Conservation (phyloP, 345 rosid species). For the Lepidium africanum region DNA sequence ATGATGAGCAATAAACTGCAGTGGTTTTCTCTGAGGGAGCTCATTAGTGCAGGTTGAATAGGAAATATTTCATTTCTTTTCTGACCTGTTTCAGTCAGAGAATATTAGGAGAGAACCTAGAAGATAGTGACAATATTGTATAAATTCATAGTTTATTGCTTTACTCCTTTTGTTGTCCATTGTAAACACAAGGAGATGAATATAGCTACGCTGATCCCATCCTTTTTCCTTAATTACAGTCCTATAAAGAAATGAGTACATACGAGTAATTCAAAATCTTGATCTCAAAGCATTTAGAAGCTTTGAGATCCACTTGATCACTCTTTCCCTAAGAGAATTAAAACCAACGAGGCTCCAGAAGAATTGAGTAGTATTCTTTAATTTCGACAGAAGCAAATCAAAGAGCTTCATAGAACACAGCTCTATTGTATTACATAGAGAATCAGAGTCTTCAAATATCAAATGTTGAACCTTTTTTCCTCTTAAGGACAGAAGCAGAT, state of each 20-base stretch:
- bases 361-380: neutral
- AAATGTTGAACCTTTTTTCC: neutral
- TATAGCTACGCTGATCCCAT: neutral
- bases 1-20: slow-evolving; percentile 1
- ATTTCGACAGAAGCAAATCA: neutral
- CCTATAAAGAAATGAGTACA: neutral
- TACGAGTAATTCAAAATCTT: neutral
- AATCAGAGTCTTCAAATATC: slow-evolving; percentile 3
- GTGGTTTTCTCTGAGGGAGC: slow-evolving; percentile 22
- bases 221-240: neutral
- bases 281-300: neutral
- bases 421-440: slow-evolving; percentile 7
- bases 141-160: neutral
- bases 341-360: neutral
- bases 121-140: slow-evolving; percentile 11
- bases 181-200: neutral
- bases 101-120: slow-evolving; percentile 17
- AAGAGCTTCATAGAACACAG: neutral
- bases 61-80: slow-evolving; percentile 4
- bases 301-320: neutral
- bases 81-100: slow-evolving; percentile 11
- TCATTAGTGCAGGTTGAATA: slow-evolving; percentile 2
- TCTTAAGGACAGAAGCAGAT: slow-evolving; percentile 3
- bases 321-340: neutral
- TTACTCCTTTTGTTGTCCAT: neutral